phyloP scores from a whole-genome alignment of 2,329 filamentous ascomycete species.

The Clarireedia homoeocarpa region DNA sequence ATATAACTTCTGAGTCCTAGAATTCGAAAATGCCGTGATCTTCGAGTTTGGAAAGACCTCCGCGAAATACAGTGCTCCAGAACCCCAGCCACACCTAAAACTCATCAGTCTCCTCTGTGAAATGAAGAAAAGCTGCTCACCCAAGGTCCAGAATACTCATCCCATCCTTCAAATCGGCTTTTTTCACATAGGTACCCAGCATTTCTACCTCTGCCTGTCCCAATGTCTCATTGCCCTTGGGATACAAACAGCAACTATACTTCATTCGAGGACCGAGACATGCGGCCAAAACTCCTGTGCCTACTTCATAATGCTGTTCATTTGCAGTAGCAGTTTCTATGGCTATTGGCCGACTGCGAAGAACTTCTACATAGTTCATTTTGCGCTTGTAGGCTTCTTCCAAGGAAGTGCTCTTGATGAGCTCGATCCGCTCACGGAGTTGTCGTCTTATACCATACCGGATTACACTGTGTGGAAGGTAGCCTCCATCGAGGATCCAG shows the following conservation, averaged over 20 bases:
- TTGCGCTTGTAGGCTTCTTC: constrained; percentile 48
- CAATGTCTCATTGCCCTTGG: constrained; percentile 52
- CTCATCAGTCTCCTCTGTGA: neutral
- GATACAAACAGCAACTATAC: constrained; percentile 62
- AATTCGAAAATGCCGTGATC: constrained; percentile 64
- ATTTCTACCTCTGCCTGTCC: constrained; percentile 60
- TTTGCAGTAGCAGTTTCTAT: constrained; percentile 59
- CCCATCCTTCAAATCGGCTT: constrained; percentile 35
- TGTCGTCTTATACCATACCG: constrained; percentile 59
- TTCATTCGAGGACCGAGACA: constrained; percentile 64
- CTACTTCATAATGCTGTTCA: constrained; percentile 66
- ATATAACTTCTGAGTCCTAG: constrained; percentile 57
- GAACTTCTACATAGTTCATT: constrained; percentile 52
- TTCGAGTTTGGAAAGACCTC: constrained; percentile 53
- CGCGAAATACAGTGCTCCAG: constrained; percentile 56
- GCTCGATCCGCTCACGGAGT: constrained; percentile 49
- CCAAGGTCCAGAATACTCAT: constrained; percentile 29
- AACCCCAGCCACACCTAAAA: constrained; percentile 60
- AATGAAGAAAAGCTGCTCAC: constrained; percentile 8
- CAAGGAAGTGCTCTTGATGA: constrained; percentile 47
- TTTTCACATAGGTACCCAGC: constrained; percentile 54
- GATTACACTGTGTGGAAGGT: constrained; percentile 55
- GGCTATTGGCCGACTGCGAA: constrained; percentile 58
- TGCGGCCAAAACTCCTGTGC: constrained; percentile 52
- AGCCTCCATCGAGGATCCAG: constrained; percentile 55